phyloP scores from a whole-genome alignment of 495 filamentous ascomycete species.

The Poronia punctata region DNA sequence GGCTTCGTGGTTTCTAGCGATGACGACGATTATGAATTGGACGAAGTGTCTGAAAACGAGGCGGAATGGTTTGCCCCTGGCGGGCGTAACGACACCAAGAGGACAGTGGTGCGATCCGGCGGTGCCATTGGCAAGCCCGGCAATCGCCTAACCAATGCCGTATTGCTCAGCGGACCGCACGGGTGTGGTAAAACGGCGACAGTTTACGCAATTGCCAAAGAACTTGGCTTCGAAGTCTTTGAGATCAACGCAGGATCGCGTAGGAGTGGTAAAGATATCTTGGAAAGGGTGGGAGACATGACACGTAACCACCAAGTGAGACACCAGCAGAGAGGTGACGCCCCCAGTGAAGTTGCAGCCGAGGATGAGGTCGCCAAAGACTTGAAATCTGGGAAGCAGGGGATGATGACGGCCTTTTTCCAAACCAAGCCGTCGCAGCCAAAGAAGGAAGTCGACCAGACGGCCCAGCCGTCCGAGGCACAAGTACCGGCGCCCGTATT shows the following conservation, averaged over 20 bases:
- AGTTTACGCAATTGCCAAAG: conserved; percentile 90
- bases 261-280: conserved; percentile 79
- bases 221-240: conserved; percentile 90
- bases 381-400: conserved; percentile 60
- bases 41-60: conserved; percentile 62
- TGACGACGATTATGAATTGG: conserved; percentile 70
- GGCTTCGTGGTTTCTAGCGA: conserved; percentile 83
- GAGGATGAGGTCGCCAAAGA: conserved; percentile 49
- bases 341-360: conserved; percentile 10
- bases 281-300: conserved; percentile 94
- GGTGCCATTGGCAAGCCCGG: conserved; percentile 43
- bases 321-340: conserved; percentile 28
- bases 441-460: conserved; percentile 15
- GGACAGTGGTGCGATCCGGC: conserved; percentile 58
- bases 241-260: conserved; percentile 83
- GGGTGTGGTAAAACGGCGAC: conserved; percentile 93
- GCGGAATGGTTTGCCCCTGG: conserved; percentile 42
- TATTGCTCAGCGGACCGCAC: conserved; percentile 80
- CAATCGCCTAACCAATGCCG: conserved; percentile 46
- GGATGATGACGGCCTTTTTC: conserved; percentile 79
- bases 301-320: conserved; percentile 83
- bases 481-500: conserved; percentile 12
- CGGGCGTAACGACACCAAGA: conserved; percentile 34
- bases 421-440: conserved; percentile 33
- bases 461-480: conserved; percentile 12